Conservation (phyloP, 2,329 filamentous ascomycete species). For the Aspergillus melleus region DNA sequence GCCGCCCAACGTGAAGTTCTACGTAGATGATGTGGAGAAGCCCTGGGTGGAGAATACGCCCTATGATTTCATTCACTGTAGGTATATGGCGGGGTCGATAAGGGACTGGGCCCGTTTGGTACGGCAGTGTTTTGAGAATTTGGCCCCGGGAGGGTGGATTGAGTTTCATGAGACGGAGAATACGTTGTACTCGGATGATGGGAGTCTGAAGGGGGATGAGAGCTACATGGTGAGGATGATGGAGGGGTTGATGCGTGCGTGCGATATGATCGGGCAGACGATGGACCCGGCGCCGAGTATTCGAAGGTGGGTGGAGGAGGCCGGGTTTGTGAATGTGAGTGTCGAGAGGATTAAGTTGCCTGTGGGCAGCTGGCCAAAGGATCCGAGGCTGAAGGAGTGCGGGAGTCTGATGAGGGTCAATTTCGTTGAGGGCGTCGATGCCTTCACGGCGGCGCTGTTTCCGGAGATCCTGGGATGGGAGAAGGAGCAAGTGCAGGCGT, state of each 20-base stretch:
- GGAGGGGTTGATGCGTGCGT: slow-evolving; percentile 14
- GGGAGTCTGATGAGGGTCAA: slow-evolving; percentile 15
- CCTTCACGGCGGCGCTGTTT: slow-evolving; percentile 16
- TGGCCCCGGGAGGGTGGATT: slow-evolving; percentile 17
- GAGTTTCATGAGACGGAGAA: slow-evolving; percentile 18
- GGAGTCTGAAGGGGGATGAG: slow-evolving; percentile 6
- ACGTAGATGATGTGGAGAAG: slow-evolving; percentile 35
- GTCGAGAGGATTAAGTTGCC: slow-evolving; percentile 12
- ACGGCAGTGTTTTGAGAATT: slow-evolving; percentile 12
- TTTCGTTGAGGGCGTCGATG: slow-evolving; percentile 19
- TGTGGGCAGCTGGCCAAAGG: slow-evolving; percentile 16
- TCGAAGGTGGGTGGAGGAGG: slow-evolving; percentile 12
- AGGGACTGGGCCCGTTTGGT: slow-evolving; percentile 27
- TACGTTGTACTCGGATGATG: slow-evolving; percentile 14
- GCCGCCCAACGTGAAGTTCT: slow-evolving; percentile 35
- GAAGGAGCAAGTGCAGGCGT: slow-evolving; percentile 8
- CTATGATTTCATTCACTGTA: slow-evolving; percentile 36
- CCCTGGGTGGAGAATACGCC: slow-evolving; percentile 27
- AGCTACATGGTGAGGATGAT: slow-evolving; percentile 16
- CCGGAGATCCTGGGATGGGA: slow-evolving; percentile 15
- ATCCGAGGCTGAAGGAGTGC: slow-evolving; percentile 16
- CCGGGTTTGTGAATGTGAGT: slow-evolving; percentile 12
- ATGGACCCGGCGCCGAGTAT: slow-evolving; percentile 20
- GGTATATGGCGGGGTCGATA: slow-evolving; percentile 35
- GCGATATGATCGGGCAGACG: slow-evolving; percentile 13